Percentiles rank a stretch among this genome's conserved stretches.
Conservation (phyloP, 2,329 filamentous ascomycete species). For the Microcyclospora tardicrescens region DNA sequence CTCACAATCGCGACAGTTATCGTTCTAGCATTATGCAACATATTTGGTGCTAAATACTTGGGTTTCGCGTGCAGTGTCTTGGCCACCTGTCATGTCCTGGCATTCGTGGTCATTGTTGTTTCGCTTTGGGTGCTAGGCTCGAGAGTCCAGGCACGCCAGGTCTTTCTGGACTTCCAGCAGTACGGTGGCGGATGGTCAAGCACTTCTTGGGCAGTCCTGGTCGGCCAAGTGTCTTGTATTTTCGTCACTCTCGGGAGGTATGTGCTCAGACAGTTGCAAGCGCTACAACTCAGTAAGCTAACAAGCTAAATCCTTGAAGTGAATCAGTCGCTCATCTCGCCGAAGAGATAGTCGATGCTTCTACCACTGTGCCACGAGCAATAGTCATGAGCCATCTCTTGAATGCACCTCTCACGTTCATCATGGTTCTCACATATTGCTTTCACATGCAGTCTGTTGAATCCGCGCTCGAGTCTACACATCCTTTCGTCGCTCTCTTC, state of each 20-base stretch:
- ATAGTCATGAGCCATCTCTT: slow-evolving; percentile 30
- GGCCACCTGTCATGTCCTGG: slow-evolving; percentile 20
- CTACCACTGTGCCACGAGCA: slow-evolving; percentile 27
- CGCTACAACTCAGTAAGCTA: no score
- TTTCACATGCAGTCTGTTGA: slow-evolving; percentile 25
- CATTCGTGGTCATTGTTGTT: slow-evolving; percentile 20
- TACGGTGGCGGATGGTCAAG: slow-evolving; percentile 28
- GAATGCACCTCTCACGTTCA: slow-evolving; percentile 18
- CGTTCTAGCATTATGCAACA: slow-evolving; percentile 16
- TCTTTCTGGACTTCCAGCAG: slow-evolving; percentile 24
- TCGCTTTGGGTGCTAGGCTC: slow-evolving; percentile 16
- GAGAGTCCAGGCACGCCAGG: slow-evolving; percentile 7
- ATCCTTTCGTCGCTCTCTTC: slow-evolving; percentile 24
- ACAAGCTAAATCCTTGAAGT: background rate
- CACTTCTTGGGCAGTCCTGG: slow-evolving; percentile 25
- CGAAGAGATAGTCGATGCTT: slow-evolving; percentile 32
- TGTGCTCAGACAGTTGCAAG: no score
- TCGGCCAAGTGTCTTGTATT: slow-evolving; percentile 26
- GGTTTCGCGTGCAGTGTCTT: slow-evolving; percentile 20
- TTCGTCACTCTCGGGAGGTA: slow-evolving; percentile 14
- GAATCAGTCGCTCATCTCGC: slow-evolving; percentile 32
- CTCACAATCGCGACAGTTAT: slow-evolving; percentile 13
- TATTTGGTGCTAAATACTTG: slow-evolving; percentile 16
- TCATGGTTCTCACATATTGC: slow-evolving; percentile 21
- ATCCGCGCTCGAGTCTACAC: slow-evolving; percentile 12